phyloP scores from a whole-genome alignment of 345 rosid species.

The Dipteronia sinensis region DNA sequence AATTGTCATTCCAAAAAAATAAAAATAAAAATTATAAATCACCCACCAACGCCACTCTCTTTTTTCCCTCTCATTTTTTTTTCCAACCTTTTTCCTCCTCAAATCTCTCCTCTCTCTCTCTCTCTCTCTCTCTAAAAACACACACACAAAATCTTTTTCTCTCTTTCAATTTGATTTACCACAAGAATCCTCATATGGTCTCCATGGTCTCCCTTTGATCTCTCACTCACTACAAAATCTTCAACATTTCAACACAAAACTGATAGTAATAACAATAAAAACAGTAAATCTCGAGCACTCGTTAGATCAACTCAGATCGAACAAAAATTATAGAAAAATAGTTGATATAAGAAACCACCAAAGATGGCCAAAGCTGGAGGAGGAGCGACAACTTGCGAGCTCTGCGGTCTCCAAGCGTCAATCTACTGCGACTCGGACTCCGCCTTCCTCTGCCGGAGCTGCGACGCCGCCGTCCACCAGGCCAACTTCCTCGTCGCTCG shows the following conservation, averaged over 20 bases:
- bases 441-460: constrained; percentile 45
- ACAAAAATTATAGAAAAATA: too few species aligned
- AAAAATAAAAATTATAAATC: not conserved
- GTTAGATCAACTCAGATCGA: too few species aligned
- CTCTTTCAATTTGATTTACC: constrained; percentile 8
- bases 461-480: constrained; percentile 46
- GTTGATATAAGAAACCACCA: too few species aligned
- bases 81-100: not conserved
- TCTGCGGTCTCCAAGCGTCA: constrained; percentile 36
- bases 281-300: too few species aligned
- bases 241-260: not conserved
- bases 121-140: not conserved
- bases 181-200: constrained; percentile 5
- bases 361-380: not conserved
- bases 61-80: not conserved
- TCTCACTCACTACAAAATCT: constrained; percentile 22
- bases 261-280: too few species aligned
- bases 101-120: constrained; percentile 2
- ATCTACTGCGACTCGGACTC: constrained; percentile 47
- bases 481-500: constrained; percentile 64
- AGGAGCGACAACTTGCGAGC: constrained; percentile 33
- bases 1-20: too few species aligned
- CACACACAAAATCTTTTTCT: constrained; percentile 2
- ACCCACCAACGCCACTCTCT: not conserved
- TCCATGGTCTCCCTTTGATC: constrained; percentile 19